Evolutionary conservation across 768 basidiomycete genomes (phyloP).

Genomic region (Russula foetens): DNA sequence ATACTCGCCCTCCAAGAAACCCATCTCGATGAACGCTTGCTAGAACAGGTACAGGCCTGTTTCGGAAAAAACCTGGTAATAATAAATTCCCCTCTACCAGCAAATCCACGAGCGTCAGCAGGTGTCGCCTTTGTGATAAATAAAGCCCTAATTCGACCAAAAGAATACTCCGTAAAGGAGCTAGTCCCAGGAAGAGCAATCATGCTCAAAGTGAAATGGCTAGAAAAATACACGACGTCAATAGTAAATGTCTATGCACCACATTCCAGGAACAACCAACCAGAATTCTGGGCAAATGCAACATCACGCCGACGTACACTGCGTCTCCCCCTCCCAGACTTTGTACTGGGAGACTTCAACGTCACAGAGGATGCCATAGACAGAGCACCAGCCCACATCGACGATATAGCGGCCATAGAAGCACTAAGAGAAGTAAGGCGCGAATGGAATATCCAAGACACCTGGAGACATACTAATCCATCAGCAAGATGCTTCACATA

Average conservation of each 20-base stretch:
- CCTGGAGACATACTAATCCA: not conserved
- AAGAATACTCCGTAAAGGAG: accelerated
- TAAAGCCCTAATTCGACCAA: not conserved
- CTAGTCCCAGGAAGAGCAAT: not conserved
- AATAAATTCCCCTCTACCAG: not conserved
- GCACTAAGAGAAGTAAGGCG: not conserved
- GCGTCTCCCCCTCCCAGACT: not conserved
- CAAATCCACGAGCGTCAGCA: accelerated
- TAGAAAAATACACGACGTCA: not conserved
- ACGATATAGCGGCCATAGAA: not conserved
- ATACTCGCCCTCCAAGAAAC: not conserved
- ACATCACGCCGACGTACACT: not conserved
- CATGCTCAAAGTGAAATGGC: not conserved
- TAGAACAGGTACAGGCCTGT: not conserved
- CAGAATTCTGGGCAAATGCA: not conserved
- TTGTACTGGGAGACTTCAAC: not conserved
- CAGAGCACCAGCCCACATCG: not conserved
- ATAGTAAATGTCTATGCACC: not conserved
- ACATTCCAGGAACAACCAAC: not conserved
- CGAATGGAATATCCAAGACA: not conserved
- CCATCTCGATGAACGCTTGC: not conserved
- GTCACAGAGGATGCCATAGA: not conserved
- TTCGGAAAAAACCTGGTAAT: not conserved
- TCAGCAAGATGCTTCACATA: not conserved
- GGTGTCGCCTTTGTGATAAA: not conserved